These are phyloP conservation scores for Physcomitrellopsis africana DNA, from an alignment of 225 moss, liverwort and hornwort genomes.

Conservation along the genomic window DNA sequence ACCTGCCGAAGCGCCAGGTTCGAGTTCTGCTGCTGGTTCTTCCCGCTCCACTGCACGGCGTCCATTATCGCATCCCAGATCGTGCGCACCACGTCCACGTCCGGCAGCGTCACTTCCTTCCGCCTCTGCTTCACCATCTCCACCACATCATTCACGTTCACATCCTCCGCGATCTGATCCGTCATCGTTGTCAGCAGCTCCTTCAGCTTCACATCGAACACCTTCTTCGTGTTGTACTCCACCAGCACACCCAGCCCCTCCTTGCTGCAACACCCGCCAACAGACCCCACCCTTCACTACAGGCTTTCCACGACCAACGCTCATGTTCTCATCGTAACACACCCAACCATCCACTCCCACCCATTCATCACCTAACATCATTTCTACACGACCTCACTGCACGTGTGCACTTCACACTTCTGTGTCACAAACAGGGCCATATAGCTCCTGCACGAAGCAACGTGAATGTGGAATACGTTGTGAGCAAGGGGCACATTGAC, in stretches of 20 bases:
- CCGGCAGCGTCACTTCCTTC: slow-evolving; percentile 80
- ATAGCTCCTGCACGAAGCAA: slow-evolving; percentile 57
- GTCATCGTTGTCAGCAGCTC: slow-evolving; percentile 81
- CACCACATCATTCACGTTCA: slow-evolving; percentile 81
- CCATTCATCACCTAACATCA: too few species aligned
- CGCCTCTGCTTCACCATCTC: slow-evolving; percentile 91
- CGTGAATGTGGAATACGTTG: too few species aligned
- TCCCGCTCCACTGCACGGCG: slow-evolving; percentile 96
- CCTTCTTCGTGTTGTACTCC: slow-evolving; percentile 95
- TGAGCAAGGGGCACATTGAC: background rate
- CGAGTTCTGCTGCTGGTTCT: slow-evolving; percentile 96
- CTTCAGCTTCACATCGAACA: slow-evolving; percentile 92
- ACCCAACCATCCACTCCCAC: too few species aligned
- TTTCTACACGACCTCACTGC: too few species aligned
- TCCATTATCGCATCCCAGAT: slow-evolving; percentile 99
- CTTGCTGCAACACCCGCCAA: slow-evolving; percentile 59
- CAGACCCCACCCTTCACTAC: background rate
- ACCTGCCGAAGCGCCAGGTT: slow-evolving; percentile 90
- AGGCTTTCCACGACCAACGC: background rate
- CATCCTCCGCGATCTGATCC: slow-evolving; percentile 80
- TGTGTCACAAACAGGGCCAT: slow-evolving; percentile 39
- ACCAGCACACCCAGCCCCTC: slow-evolving; percentile 87
- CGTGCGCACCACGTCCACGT: slow-evolving; percentile 88
- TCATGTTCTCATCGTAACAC: too few species aligned
- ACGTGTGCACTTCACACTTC: too few species aligned